phyloP scores from a whole-genome alignment of 2,329 filamentous ascomycete species.

The Chaetomiaceae sp. region DNA sequence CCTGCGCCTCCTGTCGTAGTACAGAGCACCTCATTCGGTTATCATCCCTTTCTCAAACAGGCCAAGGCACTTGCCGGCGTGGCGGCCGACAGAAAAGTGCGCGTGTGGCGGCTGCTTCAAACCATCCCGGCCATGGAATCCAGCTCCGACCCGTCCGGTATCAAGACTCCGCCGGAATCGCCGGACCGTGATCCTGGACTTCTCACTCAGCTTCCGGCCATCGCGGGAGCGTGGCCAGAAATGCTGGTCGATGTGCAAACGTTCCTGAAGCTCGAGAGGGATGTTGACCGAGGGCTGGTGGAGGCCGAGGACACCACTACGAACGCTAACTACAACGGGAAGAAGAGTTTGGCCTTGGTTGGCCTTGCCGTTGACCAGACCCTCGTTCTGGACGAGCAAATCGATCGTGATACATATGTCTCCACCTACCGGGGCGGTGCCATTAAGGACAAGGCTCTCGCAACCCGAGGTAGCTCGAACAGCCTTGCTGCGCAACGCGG shows the following conservation, averaged over 20 bases:
- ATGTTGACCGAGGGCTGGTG: slow-evolving; percentile 60
- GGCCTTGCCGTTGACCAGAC: slow-evolving; percentile 69
- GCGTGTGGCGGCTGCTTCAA: slow-evolving; percentile 64
- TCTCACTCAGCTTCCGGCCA: slow-evolving; percentile 12
- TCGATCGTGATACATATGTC: slow-evolving; percentile 56
- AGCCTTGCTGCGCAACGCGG: slow-evolving; percentile 36
- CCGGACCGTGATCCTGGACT: slow-evolving; percentile 22
- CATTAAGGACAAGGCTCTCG: slow-evolving; percentile 35
- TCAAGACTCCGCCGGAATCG: slow-evolving; percentile 34
- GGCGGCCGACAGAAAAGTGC: slow-evolving; percentile 66
- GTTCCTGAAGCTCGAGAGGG: slow-evolving; percentile 59
- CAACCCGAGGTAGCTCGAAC: slow-evolving; percentile 33
- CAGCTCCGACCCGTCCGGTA: slow-evolving; percentile 39
- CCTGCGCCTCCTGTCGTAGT: slow-evolving; percentile 62
- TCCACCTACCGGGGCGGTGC: slow-evolving; percentile 41
- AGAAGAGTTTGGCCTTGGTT: slow-evolving; percentile 58
- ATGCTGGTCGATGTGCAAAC: slow-evolving; percentile 58
- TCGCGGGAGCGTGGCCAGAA: slow-evolving; percentile 35
- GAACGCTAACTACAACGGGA: slow-evolving; percentile 75
- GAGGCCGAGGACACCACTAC: slow-evolving; percentile 65
- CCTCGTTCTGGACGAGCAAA: slow-evolving; percentile 78
- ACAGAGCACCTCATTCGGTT: slow-evolving; percentile 65
- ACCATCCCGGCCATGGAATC: slow-evolving; percentile 36
- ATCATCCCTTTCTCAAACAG: slow-evolving; percentile 70
- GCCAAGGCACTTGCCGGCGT: slow-evolving; percentile 67